These are phyloP conservation scores for Leishmania tropica DNA, from an alignment of 208 protist species.

Conservation along the genomic window DNA sequence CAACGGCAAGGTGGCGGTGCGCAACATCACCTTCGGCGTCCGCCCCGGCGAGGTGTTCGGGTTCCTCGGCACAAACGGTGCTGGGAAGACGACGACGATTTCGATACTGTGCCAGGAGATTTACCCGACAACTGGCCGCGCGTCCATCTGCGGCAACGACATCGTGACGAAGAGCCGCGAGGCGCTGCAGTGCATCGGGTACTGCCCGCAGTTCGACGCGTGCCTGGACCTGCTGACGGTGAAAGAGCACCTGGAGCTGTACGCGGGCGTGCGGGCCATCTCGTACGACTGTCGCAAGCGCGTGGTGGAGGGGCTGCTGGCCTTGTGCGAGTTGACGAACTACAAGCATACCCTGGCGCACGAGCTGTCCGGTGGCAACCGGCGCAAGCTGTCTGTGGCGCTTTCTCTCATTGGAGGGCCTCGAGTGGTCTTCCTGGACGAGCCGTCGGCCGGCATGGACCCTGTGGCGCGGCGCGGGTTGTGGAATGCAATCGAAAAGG, in stretches of 20 bases:
- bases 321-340: too few species aligned
- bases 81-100: conserved; percentile 88
- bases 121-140: conserved; percentile 61
- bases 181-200: conserved; percentile 84
- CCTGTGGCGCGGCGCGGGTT: conserved; percentile 49
- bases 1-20: conserved; percentile 70
- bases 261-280: conserved; percentile 39
- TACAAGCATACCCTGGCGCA: conserved; percentile 15
- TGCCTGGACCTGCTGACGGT: conserved; percentile 92
- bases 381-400: conserved; percentile 65
- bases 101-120: conserved; percentile 83
- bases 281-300: conserved; percentile 13
- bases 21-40: conserved; percentile 75
- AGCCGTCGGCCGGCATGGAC: conserved; percentile 79
- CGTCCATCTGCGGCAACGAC: conserved; percentile 57
- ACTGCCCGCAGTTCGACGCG: conserved; percentile 97
- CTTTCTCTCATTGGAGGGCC: conserved; percentile 66
- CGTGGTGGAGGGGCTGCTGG: too few species aligned
- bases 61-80: conserved; percentile 89
- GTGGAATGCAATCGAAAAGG: conserved; percentile 79
- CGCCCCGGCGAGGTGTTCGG: conserved; percentile 79
- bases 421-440: conserved; percentile 61
- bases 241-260: conserved; percentile 89
- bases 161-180: conserved; percentile 34
- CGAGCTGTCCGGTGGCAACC: conserved; percentile 59